Evolutionary conservation across 2,329 filamentous ascomycete species (phyloP).

Genomic region (Colletotrichum tamarilloi): DNA sequence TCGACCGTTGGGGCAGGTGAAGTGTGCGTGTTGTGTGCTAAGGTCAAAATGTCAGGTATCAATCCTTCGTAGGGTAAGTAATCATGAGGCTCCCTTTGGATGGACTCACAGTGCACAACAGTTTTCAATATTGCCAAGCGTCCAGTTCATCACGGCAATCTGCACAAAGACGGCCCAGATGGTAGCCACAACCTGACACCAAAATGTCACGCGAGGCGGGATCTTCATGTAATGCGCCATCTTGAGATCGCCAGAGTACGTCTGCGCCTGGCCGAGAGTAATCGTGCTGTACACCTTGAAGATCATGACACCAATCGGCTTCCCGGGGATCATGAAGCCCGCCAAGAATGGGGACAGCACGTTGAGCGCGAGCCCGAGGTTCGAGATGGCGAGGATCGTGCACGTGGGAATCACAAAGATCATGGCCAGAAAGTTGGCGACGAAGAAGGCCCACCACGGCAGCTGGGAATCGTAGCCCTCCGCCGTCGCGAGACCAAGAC

Average conservation of each 20-base stretch:
- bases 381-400: conserved; percentile 29
- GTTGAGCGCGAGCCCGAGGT: conserved; percentile 47
- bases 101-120: conserved; percentile 47
- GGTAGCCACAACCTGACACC: conserved; percentile 70
- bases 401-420: conserved; percentile 59
- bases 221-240: conserved; percentile 64
- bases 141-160: conserved; percentile 48
- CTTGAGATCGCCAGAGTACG: conserved; percentile 59
- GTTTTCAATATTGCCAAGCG: conserved; percentile 55
- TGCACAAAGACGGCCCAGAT: conserved; percentile 55
- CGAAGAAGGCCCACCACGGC: conserved; percentile 42
- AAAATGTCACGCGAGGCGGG: conserved; percentile 68
- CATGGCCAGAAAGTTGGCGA: conserved; percentile 49
- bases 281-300: conserved; percentile 47
- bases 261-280: conserved; percentile 40
- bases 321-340: conserved; percentile 62
- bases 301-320: conserved; percentile 50
- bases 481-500: conserved; percentile 64
- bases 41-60: not conserved
- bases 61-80: not conserved
- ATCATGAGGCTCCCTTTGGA: not conserved
- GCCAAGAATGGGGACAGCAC: conserved; percentile 59
- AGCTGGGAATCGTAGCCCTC: conserved; percentile 66
- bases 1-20: conserved; percentile 54
- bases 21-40: conserved; percentile 52